Percentiles rank a stretch among this genome's conserved stretches.
These are phyloP conservation scores for Penicillium thymicola DNA, from an alignment of 2,329 filamentous ascomycete species.

Conservation along the genomic window DNA sequence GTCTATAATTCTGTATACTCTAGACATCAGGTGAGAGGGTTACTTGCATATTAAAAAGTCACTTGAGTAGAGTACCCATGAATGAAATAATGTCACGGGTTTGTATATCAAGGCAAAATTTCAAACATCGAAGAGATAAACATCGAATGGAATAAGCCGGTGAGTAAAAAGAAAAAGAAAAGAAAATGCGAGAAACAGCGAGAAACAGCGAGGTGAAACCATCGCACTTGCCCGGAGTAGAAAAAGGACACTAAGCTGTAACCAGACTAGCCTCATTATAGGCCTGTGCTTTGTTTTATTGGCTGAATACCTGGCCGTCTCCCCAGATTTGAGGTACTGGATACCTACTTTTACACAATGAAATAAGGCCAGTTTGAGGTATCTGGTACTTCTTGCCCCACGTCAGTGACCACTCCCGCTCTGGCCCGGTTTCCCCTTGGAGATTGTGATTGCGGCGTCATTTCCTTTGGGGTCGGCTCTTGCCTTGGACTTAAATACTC, in stretches of 20 bases:
- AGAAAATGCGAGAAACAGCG: not conserved
- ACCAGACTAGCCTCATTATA: not conserved
- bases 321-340: not conserved
- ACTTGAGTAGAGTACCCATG: not conserved
- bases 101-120: not conserved
- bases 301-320: conserved; percentile 2
- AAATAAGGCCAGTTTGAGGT: not conserved
- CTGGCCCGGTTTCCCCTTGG: conserved; percentile 12
- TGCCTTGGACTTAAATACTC: conserved; percentile 7
- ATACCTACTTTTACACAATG: not conserved
- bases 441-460: conserved; percentile 18
- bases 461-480: conserved; percentile 8
- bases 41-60: not conserved
- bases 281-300: conserved; percentile 9
- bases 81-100: not conserved
- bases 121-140: not conserved
- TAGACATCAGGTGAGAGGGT: not conserved
- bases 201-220: conserved; percentile 3
- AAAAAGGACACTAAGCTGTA: conserved; percentile 2
- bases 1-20: not conserved
- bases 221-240: conserved; percentile 2
- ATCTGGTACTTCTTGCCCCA: conserved; percentile 2
- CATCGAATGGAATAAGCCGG: not conserved
- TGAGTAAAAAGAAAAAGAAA: not conserved
- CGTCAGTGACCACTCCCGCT: conserved; percentile 6